These are phyloP conservation scores for Aspergillus brunneoviolaceus DNA, from an alignment of 2,329 filamentous ascomycete species.

Conservation along the genomic window DNA sequence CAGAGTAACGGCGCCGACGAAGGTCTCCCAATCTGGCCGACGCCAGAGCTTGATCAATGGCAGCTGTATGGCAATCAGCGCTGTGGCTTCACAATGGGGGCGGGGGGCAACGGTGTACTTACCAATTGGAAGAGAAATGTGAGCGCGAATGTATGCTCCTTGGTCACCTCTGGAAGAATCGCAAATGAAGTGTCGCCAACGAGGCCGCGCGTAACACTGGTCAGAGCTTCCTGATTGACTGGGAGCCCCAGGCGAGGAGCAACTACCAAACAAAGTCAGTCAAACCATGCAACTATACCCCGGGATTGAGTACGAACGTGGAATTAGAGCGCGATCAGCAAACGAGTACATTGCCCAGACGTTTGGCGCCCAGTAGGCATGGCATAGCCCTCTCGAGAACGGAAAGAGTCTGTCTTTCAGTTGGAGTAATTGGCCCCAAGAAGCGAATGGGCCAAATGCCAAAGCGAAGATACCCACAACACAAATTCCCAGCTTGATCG, in stretches of 20 bases:
- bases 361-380: constrained; percentile 98
- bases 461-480: constrained; percentile 69
- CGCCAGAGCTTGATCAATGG: constrained; percentile 80
- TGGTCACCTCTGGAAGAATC: constrained; percentile 81
- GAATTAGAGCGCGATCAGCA: constrained; percentile 76
- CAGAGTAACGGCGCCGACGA: constrained; percentile 83
- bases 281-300: constrained; percentile 27
- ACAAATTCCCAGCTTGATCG: constrained; percentile 74
- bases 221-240: constrained; percentile 71
- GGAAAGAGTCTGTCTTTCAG: constrained; percentile 83
- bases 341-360: constrained; percentile 98
- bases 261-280: constrained; percentile 51
- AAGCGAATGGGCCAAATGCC: constrained; percentile 87
- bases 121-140: constrained; percentile 79
- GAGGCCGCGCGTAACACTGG: constrained; percentile 87
- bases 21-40: constrained; percentile 80
- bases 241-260: constrained; percentile 76
- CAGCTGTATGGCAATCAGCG: constrained; percentile 45
- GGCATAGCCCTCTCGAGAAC: constrained; percentile 88
- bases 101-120: constrained; percentile 21
- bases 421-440: constrained; percentile 79
- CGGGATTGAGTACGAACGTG: constrained; percentile 56
- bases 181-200: constrained; percentile 94
- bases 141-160: constrained; percentile 74
- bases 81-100: constrained; percentile 18